Base-by-base conservation (phyloP, 139 green algal species). In the Picochlorum sp. region DNA sequence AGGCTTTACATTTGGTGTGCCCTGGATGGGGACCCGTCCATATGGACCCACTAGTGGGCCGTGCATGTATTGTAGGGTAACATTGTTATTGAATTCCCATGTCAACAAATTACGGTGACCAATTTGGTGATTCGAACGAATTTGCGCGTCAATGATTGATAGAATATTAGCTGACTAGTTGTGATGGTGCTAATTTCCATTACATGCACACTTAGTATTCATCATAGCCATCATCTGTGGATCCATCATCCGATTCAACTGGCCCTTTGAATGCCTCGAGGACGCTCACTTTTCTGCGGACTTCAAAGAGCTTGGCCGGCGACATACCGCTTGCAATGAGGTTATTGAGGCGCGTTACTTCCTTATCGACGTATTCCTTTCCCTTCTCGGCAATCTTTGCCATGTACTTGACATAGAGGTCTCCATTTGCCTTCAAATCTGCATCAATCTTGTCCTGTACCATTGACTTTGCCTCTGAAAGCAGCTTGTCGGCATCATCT, bases 311-410 rank as follows among this genome's bases (percentile, higher is more conserved):
- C 66, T 81, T 90, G 49, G 44, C 12, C n/a, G 72, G 59, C 4
- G 63, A 44, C 9, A 81, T 68, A 57, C 80, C 79, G 30, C 32
- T 58, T 20, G 31, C 45, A 36, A 89, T 58, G 57, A 94, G 74
- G 45, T 83, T 83, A 53, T 87, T 65, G 43, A 94, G 47, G 35
- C 85, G 74, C 12, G 59, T 70, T 35, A 74, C 59, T 77, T 94
- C 85, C 24, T 59, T 85, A 16, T 29, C 31, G 12, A 93, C 62
- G 60, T 78, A 94, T n/a, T 75, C 76, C 8, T 49, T 53, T 14
- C 81, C 84, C 81, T 94, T 94, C 32, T 84, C 75, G 7, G 66
- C 28, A 16, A 75, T 75, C 72, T 89, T 89, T 45, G 71, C 50
- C 54, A 84, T 67, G 20, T 80, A 53, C 50, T 78, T 81, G 35